A percentile compares a stretch with the other conserved stretches of the same genome.
Evolutionary conservation across 352 stramenopile genomes (phyloP).

Genomic region (Phytophthora vignae): DNA sequence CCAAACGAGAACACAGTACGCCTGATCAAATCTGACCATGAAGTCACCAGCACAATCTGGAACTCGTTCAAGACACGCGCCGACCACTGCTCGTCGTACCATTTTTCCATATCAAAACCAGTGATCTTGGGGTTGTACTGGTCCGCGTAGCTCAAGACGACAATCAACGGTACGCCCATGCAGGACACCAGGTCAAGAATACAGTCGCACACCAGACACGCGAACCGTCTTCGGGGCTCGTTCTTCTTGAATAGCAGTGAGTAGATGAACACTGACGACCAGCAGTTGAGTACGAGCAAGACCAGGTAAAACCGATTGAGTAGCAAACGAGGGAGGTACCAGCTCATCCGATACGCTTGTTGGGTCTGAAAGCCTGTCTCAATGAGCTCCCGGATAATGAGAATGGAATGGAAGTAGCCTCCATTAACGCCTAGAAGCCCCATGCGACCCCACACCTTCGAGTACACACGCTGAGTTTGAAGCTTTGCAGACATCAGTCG

Average conservation of each 20-base stretch:
- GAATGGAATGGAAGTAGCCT: conserved; percentile 9
- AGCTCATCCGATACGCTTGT: conserved; percentile 29
- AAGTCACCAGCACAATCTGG: conserved; percentile 26
- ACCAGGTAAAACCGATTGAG: conserved; percentile 33
- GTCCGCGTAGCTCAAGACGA: conserved; percentile 11
- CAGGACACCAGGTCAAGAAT: conserved; percentile 25
- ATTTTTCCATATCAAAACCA: conserved; percentile 11
- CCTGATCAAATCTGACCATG: conserved; percentile 22
- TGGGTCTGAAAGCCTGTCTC: conserved; percentile 16
- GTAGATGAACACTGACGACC: conserved; percentile 10
- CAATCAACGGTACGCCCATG: conserved; percentile 12
- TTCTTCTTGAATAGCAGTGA: conserved; percentile 5
- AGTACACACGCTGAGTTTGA: not conserved
- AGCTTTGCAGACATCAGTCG: not conserved
- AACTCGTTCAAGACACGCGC: conserved; percentile 27
- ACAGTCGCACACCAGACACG: conserved; percentile 7
- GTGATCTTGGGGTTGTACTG: conserved; percentile 6
- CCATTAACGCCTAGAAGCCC: conserved; percentile 4
- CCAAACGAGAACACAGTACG: conserved; percentile 20
- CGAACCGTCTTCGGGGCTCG: conserved; percentile 11
- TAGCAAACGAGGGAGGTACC: conserved; percentile 17
- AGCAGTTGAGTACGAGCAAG: conserved; percentile 29
- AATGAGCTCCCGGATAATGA: not conserved
- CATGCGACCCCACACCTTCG: conserved; percentile 1
- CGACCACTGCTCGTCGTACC: conserved; percentile 30